These are phyloP conservation scores for Populus trichocarpa DNA, from an alignment of 441 rosid genomes.

Conservation along the genomic window DNA sequence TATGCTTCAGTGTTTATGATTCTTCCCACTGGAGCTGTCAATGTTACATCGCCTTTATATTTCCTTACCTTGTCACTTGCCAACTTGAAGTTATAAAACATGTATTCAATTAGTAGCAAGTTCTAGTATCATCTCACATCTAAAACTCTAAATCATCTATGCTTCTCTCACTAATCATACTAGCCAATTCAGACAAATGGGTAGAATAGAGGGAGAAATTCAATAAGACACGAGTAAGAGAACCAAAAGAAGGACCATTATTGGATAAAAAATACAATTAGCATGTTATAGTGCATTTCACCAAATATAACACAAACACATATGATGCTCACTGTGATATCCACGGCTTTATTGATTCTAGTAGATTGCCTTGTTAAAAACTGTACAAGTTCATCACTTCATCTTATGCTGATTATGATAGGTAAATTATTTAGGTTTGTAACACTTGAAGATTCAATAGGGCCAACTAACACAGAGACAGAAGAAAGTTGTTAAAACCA, in stretches of 20 bases:
- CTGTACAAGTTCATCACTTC: not conserved
- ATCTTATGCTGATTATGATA: not conserved
- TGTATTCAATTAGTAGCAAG: not conserved
- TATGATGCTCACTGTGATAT: not conserved
- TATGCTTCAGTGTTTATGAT: not conserved
- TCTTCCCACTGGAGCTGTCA: not conserved
- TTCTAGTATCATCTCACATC: not conserved
- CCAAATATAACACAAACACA: not conserved
- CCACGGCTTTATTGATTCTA: not conserved
- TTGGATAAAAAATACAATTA: not conserved
- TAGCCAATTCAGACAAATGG: not conserved
- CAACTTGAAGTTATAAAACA: not conserved
- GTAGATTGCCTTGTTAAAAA: not conserved
- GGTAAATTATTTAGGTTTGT: not conserved
- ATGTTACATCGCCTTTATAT: not conserved
- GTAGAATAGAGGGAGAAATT: not conserved
- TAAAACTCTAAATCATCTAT: not conserved
- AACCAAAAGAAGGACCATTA: not conserved
- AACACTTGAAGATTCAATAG: not conserved
- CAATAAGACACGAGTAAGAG: not conserved
- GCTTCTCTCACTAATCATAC: not conserved
- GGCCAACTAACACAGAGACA: not conserved
- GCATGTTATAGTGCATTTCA: not conserved
- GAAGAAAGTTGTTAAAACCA: not conserved
- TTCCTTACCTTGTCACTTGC: not conserved